A percentile compares a stretch with the other conserved stretches of the same genome.
These are phyloP conservation scores for Danielia oregonensis DNA, from an alignment of 805 yeast genomes.

Conservation along the genomic window DNA sequence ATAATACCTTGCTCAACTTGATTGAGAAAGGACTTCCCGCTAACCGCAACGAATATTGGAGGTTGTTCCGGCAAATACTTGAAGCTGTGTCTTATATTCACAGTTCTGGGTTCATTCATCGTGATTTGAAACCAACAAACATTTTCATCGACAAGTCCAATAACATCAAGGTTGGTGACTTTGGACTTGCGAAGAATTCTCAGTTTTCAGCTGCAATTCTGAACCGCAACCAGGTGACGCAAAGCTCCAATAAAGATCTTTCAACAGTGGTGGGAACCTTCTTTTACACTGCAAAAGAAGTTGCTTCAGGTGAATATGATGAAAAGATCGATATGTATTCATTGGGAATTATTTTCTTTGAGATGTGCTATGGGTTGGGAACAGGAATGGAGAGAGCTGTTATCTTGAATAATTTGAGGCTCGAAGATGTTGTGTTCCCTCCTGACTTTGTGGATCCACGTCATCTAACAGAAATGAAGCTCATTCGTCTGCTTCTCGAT, in stretches of 20 bases:
- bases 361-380: slow-evolving; percentile 80
- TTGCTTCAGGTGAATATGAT: slow-evolving; percentile 74
- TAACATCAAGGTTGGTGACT: slow-evolving; percentile 93
- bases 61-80: slow-evolving; percentile 77
- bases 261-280: slow-evolving; percentile 95
- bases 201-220: slow-evolving; percentile 43
- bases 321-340: slow-evolving; percentile 97
- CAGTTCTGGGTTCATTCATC: slow-evolving; percentile 88
- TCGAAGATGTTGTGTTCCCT: slow-evolving; percentile 64
- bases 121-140: slow-evolving; percentile 94
- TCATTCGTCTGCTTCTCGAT: slow-evolving; percentile 63
- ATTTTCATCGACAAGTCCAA: slow-evolving; percentile 88
- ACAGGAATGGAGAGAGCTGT: slow-evolving; percentile 93
- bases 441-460: slow-evolving; percentile 53
- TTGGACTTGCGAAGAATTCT: slow-evolving; percentile 91
- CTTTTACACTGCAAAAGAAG: slow-evolving; percentile 88
- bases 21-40: slow-evolving; percentile 68
- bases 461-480: slow-evolving; percentile 56
- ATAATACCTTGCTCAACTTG: slow-evolving; percentile 80
- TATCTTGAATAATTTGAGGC: slow-evolving; percentile 63
- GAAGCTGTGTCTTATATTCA: slow-evolving; percentile 92
- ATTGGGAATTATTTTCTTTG: slow-evolving; percentile 90
- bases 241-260: slow-evolving; percentile 54
- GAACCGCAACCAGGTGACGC: slow-evolving; percentile 37
- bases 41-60: slow-evolving; percentile 81